These are phyloP conservation scores for Glarea lozoyensis DNA, from an alignment of 495 filamentous ascomycete genomes.

Conservation along the genomic window DNA sequence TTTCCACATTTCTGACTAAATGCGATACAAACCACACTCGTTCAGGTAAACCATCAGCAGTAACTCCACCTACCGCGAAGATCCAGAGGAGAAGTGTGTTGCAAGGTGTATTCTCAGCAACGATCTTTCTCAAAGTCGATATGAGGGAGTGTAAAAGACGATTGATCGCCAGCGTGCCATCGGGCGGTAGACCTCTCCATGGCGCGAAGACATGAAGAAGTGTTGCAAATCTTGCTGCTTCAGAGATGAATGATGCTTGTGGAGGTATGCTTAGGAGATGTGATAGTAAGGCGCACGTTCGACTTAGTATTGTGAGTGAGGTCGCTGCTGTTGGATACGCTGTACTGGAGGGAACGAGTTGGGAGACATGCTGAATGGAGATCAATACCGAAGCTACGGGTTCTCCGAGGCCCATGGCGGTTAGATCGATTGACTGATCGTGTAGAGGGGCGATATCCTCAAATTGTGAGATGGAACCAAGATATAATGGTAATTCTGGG, in stretches of 20 bases:
- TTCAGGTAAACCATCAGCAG: slow-evolving; percentile 1
- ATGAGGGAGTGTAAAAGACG: slow-evolving; percentile 2
- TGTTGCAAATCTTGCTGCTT: slow-evolving; percentile 4
- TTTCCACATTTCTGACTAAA: background rate
- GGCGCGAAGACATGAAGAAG: slow-evolving; percentile 6
- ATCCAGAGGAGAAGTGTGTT: slow-evolving; percentile 5
- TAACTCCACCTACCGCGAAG: slow-evolving; percentile 3
- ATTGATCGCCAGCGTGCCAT: slow-evolving; percentile 7
- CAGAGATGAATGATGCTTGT: background rate
- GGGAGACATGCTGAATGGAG: slow-evolving; percentile 10
- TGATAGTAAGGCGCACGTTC: slow-evolving; percentile 9
- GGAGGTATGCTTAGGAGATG: slow-evolving; percentile 8
- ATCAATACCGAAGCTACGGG: background rate
- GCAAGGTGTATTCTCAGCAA: background rate
- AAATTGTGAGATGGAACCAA: slow-evolving; percentile 5
- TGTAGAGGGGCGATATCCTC: background rate
- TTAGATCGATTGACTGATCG: background rate
- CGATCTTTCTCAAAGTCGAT: background rate
- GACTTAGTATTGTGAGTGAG: slow-evolving; percentile 2
- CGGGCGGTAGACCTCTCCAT: slow-evolving; percentile 5
- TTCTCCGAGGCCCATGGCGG: background rate
- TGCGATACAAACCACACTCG: slow-evolving; percentile 9
- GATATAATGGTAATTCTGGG: slow-evolving; percentile 2
- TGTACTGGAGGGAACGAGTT: slow-evolving; percentile 2
- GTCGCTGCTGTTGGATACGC: slow-evolving; percentile 4